These are phyloP conservation scores for Scolecobasidium constrictum DNA, from an alignment of 2,329 filamentous ascomycete species.

Conservation along the genomic window DNA sequence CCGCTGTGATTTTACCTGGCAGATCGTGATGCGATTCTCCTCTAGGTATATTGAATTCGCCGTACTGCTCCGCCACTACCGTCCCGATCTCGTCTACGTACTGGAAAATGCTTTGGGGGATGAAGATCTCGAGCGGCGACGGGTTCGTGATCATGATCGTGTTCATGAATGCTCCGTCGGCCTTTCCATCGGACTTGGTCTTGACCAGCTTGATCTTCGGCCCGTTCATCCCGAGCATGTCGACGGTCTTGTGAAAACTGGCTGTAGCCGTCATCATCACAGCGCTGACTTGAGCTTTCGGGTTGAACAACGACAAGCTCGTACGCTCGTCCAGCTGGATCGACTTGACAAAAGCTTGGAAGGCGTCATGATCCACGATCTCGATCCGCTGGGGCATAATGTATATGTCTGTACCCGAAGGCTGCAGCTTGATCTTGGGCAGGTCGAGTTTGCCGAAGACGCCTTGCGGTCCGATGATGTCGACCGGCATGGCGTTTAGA, in stretches of 20 bases:
- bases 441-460: conserved; percentile 11
- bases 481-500: conserved; percentile 10
- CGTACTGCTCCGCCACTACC: conserved; percentile 5
- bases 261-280: conserved; percentile 10
- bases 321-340: conserved; percentile 11
- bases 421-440: conserved; percentile 9
- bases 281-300: conserved; percentile 9
- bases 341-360: conserved; percentile 10
- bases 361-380: conserved; percentile 10
- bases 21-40: conserved; percentile 7
- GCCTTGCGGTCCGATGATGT: conserved; percentile 11
- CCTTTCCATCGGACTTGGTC: background rate
- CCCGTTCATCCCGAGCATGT: conserved; percentile 11
- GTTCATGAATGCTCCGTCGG: conserved; percentile 6
- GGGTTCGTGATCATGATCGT: conserved; percentile 9
- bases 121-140: conserved; percentile 10
- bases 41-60: conserved; percentile 4
- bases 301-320: conserved; percentile 10
- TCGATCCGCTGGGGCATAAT: conserved; percentile 10
- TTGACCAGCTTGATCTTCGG: conserved; percentile 10
- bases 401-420: conserved; percentile 6
- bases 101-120: conserved; percentile 8
- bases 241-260: conserved; percentile 10
- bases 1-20: conserved; percentile 2
- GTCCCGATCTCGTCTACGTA: conserved; percentile 3